These are phyloP conservation scores for Suillus tomentosus DNA, from an alignment of 768 basidiomycete genomes.

Conservation along the genomic window DNA sequence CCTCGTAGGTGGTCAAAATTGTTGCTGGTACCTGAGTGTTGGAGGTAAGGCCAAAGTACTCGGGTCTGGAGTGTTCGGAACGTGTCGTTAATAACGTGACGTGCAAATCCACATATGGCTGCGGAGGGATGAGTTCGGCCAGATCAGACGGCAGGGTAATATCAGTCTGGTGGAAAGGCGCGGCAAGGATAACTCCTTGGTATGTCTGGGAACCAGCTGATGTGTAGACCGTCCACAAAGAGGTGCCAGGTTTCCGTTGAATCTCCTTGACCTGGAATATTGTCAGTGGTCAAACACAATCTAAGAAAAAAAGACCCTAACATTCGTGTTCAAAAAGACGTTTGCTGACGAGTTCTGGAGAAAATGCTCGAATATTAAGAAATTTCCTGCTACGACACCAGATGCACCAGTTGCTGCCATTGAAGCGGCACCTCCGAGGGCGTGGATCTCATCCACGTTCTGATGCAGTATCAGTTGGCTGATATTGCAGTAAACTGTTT, in stretches of 20 bases:
- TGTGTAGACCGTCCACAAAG: conserved; percentile 56
- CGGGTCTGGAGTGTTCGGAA: conserved; percentile 55
- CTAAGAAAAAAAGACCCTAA: conserved; percentile 32
- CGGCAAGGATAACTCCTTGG: conserved; percentile 80
- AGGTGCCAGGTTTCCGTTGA: conserved; percentile 42
- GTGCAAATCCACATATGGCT: conserved; percentile 82
- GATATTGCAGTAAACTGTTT: conserved; percentile 1
- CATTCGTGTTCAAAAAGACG: conserved; percentile 70
- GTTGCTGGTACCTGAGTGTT: conserved; percentile 53
- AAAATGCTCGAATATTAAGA: conserved; percentile 82
- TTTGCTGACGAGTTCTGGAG: conserved; percentile 68
- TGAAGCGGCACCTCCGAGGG: conserved; percentile 67
- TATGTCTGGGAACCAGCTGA: conserved; percentile 52
- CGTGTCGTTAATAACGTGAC: conserved; percentile 90
- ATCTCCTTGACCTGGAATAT: conserved; percentile 54
- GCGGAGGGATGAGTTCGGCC: conserved; percentile 56
- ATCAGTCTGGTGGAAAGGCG: conserved; percentile 74
- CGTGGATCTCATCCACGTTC: conserved; percentile 75
- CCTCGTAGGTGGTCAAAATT: conserved; percentile 73
- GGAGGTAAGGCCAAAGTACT: conserved; percentile 64
- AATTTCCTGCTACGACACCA: conserved; percentile 78
- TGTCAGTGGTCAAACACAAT: conserved; percentile 4
- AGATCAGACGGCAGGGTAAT: conserved; percentile 55
- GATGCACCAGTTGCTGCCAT: conserved; percentile 72
- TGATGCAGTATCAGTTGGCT: conserved; percentile 28